Conservation (phyloP, 805 yeast genomes). For the Grigorovia transvaalensis region DNA sequence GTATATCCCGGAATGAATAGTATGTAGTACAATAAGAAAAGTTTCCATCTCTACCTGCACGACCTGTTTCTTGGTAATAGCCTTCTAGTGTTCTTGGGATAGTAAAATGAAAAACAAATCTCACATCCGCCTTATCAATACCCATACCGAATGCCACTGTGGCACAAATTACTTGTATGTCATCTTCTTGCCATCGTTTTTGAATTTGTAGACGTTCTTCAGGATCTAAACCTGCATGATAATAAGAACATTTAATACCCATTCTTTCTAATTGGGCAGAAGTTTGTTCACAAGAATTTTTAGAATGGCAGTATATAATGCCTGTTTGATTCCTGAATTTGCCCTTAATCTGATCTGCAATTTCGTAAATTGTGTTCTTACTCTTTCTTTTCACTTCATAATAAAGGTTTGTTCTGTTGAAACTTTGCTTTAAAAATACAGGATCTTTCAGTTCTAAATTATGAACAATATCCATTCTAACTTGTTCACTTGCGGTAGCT, state of each 20-base stretch:
- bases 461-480: slow-evolving; percentile 73
- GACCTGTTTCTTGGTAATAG: slow-evolving; percentile 95
- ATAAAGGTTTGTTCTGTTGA: slow-evolving; percentile 76
- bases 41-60: slow-evolving; percentile 95
- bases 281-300: slow-evolving; percentile 78
- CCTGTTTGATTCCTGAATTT: slow-evolving; percentile 60
- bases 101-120: slow-evolving; percentile 83
- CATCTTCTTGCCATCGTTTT: slow-evolving; percentile 67
- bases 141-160: slow-evolving; percentile 99
- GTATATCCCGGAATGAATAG: slow-evolving; percentile 72
- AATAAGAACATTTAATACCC: slow-evolving; percentile 63
- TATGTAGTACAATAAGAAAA: slow-evolving; percentile 75
- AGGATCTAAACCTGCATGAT: slow-evolving; percentile 90
- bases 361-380: slow-evolving; percentile 44
- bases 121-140: slow-evolving; percentile 91
- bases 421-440: slow-evolving; percentile 74
- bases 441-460: slow-evolving; percentile 59
- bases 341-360: slow-evolving; percentile 43
- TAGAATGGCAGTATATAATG: slow-evolving; percentile 88
- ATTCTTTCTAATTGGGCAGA: slow-evolving; percentile 45
- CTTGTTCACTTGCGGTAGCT: slow-evolving; percentile 94
- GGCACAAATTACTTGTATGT: slow-evolving; percentile 78
- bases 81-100: slow-evolving; percentile 91
- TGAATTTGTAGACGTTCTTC: slow-evolving; percentile 67
- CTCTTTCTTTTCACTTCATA: slow-evolving; percentile 69